A percentile compares a stretch with the other conserved stretches of the same genome.
Evolutionary conservation across 1,284 basidiomycete species (phyloP).

Genomic region (Phaffia rhodozyma): DNA sequence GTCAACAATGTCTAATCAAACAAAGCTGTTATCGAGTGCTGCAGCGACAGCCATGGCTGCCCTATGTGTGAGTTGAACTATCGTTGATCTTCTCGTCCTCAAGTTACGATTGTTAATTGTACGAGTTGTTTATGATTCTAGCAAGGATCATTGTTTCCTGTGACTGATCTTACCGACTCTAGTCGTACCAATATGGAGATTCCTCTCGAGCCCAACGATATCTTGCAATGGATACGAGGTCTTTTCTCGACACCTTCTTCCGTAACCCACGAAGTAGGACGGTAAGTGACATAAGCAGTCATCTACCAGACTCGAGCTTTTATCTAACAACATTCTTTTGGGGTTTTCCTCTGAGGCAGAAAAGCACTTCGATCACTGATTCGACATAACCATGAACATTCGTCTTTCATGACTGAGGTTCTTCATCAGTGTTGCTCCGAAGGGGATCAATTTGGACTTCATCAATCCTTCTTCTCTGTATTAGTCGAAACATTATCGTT

Average conservation of each 20-base stretch:
- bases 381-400: conserved; percentile 47
- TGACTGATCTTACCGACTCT: conserved; percentile 26
- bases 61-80: conserved; percentile 52
- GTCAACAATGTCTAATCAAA: conserved; percentile 55
- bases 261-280: conserved; percentile 34
- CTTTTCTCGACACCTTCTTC: conserved; percentile 30
- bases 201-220: conserved; percentile 34
- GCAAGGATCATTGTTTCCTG: conserved; percentile 32
- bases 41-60: conserved; percentile 74
- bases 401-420: conserved; percentile 54
- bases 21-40: conserved; percentile 56
- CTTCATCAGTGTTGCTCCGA: conserved; percentile 60
- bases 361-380: conserved; percentile 67
- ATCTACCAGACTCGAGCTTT: background rate
- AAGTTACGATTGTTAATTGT: background rate
- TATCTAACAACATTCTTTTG: background rate
- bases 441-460: conserved; percentile 35
- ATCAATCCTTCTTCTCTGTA: conserved; percentile 59
- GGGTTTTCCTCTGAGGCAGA: conserved; percentile 37
- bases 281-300: conserved; percentile 20
- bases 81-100: background rate
- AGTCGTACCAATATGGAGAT: conserved; percentile 23
- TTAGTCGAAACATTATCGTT: conserved; percentile 61
- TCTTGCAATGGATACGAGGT: conserved; percentile 39
- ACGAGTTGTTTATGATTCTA: background rate